These are phyloP conservation scores for Boletus calvinii DNA, from an alignment of 1,284 basidiomycete species.

Conservation along the genomic window DNA sequence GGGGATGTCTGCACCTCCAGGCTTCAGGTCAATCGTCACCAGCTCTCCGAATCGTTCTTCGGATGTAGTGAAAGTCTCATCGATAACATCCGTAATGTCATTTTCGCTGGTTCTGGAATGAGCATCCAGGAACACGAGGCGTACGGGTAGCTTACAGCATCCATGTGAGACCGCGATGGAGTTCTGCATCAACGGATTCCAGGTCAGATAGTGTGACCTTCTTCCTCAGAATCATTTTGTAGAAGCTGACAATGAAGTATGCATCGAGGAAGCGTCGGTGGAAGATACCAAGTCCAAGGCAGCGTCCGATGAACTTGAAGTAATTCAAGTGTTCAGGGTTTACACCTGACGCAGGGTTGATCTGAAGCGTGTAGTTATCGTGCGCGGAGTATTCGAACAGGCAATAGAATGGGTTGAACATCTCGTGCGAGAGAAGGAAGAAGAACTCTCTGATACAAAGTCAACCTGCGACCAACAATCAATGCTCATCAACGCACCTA, in stretches of 20 bases:
- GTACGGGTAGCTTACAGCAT: slow-evolving; percentile 65
- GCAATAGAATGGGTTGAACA: slow-evolving; percentile 96
- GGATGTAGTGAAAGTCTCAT: slow-evolving; percentile 86
- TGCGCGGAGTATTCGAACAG: slow-evolving; percentile 96
- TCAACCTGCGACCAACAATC: slow-evolving; percentile 16
- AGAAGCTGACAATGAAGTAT: slow-evolving; percentile 96
- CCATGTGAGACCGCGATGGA: slow-evolving; percentile 90
- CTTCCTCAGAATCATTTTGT: slow-evolving; percentile 96
- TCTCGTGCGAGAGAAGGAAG: slow-evolving; percentile 94
- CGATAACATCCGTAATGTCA: slow-evolving; percentile 88
- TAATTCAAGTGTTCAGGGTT: slow-evolving; percentile 97
- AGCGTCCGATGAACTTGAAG: slow-evolving; percentile 96
- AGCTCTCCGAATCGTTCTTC: slow-evolving; percentile 95
- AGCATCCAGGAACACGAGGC: slow-evolving; percentile 11
- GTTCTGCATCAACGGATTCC: slow-evolving; percentile 85
- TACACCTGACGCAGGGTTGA: slow-evolving; percentile 92
- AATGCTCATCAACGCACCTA: slow-evolving; percentile 48
- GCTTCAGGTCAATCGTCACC: slow-evolving; percentile 86
- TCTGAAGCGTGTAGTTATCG: slow-evolving; percentile 95
- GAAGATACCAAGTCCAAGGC: slow-evolving; percentile 91
- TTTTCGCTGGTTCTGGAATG: slow-evolving; percentile 57
- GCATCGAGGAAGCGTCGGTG: slow-evolving; percentile 94
- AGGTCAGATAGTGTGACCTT: slow-evolving; percentile 83
- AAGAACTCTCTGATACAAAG: slow-evolving; percentile 57
- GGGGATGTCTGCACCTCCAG: slow-evolving; percentile 74